Evolutionary conservation across 495 filamentous ascomycete species (phyloP).

Genomic region (Penicillium macrosclerotiorum): DNA sequence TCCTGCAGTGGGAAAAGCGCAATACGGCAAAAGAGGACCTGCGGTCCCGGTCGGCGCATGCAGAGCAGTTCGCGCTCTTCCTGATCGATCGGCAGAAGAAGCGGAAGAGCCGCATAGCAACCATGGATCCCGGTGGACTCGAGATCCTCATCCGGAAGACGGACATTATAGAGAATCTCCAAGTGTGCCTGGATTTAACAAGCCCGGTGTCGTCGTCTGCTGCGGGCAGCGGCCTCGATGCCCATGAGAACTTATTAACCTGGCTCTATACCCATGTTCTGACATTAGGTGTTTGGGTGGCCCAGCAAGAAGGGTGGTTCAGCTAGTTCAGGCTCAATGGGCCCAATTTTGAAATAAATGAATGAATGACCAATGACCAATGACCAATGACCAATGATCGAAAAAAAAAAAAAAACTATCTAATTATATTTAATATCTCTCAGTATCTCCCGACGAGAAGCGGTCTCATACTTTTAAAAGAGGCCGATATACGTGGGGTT

Average conservation of each 20-base stretch:
- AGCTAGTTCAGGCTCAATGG: no score
- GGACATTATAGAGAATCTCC: constrained; percentile 20
- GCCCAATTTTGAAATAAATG: background rate
- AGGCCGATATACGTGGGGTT: no score
- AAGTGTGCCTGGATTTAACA: constrained; percentile 19
- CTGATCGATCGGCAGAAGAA: constrained; percentile 23
- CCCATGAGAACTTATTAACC: constrained; percentile 15
- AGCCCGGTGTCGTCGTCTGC: constrained; percentile 4
- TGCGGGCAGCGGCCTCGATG: background rate
- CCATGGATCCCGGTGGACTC: constrained; percentile 20
- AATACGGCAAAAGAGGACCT: background rate
- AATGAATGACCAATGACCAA: background rate
- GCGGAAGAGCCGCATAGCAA: constrained; percentile 26
- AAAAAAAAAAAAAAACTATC: background rate
- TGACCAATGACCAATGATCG: background rate
- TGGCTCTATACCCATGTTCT: constrained; percentile 36
- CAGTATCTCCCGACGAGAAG: background rate
- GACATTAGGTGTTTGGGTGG: constrained; percentile 37
- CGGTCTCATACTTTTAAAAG: no score
- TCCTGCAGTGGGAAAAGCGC: constrained; percentile 28
- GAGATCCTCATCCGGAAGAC: constrained; percentile 24
- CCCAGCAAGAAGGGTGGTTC: constrained; percentile 33
- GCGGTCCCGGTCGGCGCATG: background rate
- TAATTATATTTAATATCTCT: background rate
- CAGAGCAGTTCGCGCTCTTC: constrained; percentile 21